A percentile compares a stretch with the other conserved stretches of the same genome.
Conservation (phyloP, 345 rosid species). For the Angophora floribunda region DNA sequence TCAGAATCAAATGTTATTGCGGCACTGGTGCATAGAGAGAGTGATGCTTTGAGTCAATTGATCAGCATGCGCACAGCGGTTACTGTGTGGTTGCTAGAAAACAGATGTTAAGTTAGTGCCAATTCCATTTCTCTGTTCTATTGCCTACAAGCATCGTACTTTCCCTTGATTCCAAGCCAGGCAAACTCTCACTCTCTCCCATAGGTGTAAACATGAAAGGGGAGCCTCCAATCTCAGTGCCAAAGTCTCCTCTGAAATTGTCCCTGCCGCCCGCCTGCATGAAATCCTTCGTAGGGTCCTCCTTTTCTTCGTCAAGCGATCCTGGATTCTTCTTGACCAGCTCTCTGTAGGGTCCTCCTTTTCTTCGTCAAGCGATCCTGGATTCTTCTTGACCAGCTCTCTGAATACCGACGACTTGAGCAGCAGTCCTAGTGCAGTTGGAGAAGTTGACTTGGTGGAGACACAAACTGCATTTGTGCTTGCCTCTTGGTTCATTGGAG, state of each 20-base stretch:
- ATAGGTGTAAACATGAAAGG: neutral
- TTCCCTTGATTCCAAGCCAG: constrained; percentile 9
- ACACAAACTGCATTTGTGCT: neutral
- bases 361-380: neutral
- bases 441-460: constrained; percentile 10
- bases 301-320: neutral
- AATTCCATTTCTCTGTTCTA: constrained; percentile 5
- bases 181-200: neutral
- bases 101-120: neutral
- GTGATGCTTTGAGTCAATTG: neutral
- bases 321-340: constrained; percentile 33
- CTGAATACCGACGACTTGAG: constrained; percentile 46
- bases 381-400: constrained; percentile 44
- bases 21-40: neutral
- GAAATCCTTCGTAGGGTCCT: neutral
- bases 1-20: neutral
- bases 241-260: neutral
- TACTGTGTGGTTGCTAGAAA: neutral
- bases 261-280: neutral
- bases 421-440: constrained; percentile 50
- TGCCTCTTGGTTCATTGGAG: neutral
- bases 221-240: neutral
- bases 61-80: neutral
- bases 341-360: constrained; percentile 9
- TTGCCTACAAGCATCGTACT: neutral